phyloP scores from a whole-genome alignment of 352 stramenopile genomes.

The Pythium coloratum region DNA sequence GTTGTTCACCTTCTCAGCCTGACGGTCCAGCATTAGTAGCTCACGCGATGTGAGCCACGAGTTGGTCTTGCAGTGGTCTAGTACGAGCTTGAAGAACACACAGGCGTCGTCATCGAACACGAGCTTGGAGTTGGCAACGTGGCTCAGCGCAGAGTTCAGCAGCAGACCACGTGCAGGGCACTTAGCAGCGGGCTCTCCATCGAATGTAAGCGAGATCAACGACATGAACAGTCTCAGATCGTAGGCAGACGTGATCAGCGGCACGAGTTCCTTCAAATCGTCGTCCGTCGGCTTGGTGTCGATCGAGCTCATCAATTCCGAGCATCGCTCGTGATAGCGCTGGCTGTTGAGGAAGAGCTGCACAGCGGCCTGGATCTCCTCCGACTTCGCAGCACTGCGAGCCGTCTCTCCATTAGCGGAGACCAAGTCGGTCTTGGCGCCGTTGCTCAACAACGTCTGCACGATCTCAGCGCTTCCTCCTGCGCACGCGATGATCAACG shows the following conservation, averaged over 20 bases:
- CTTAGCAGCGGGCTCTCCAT: background rate
- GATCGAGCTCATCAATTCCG: background rate
- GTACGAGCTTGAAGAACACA: slow-evolving; percentile 3
- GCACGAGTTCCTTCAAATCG: slow-evolving; percentile 5
- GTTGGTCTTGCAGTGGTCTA: background rate
- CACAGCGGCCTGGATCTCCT: background rate
- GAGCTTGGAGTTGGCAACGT: background rate
- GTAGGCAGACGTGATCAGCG: slow-evolving; percentile 18
- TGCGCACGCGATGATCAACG: slow-evolving; percentile 3
- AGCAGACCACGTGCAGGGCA: background rate
- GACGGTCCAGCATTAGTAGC: background rate
- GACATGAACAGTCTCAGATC: background rate
- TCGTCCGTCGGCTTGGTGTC: background rate
- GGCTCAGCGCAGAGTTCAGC: background rate
- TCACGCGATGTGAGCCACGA: background rate
- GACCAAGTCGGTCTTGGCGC: background rate
- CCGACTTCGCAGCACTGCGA: slow-evolving; percentile 3
- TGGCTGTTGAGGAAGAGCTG: slow-evolving; percentile 17
- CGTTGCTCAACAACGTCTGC: background rate
- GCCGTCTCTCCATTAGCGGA: background rate
- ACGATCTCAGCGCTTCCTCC: background rate
- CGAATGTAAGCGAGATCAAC: background rate
- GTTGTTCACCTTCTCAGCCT: slow-evolving; percentile 23
- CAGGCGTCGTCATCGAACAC: background rate
- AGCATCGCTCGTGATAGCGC: slow-evolving; percentile 14